Conservation (phyloP, 2,329 filamentous ascomycete genomes). For the Trichoderma lentiforme region DNA sequence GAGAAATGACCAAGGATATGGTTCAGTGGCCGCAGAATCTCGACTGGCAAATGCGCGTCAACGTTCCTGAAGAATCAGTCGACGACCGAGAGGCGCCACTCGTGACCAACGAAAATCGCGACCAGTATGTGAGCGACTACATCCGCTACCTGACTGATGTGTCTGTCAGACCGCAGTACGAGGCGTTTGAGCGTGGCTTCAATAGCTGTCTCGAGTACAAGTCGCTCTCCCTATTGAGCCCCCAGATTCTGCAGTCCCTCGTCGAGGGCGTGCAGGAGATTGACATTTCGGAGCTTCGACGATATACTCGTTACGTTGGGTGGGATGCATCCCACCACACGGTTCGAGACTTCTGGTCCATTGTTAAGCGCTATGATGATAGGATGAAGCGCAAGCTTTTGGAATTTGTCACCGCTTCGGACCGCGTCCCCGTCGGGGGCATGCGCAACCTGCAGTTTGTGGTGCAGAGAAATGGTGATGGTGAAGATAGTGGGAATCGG, state of each 20-base stretch:
- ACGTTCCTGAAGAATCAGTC: slow-evolving; percentile 3
- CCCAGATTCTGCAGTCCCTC: slow-evolving; percentile 68
- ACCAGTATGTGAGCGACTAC: slow-evolving; percentile 79
- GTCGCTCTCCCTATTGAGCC: slow-evolving; percentile 68
- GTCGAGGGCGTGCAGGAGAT: slow-evolving; percentile 83
- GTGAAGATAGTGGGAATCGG: slow-evolving; percentile 49
- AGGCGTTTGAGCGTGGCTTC: slow-evolving; percentile 81
- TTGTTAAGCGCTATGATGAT: slow-evolving; percentile 66
- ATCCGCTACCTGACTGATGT: slow-evolving; percentile 77
- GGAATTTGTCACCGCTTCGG: slow-evolving; percentile 92
- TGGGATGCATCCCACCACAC: slow-evolving; percentile 68
- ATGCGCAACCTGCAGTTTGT: slow-evolving; percentile 79
- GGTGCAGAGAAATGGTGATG: slow-evolving; percentile 72
- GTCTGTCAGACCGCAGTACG: slow-evolving; percentile 72
- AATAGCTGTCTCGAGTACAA: slow-evolving; percentile 67
- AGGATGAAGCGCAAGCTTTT: slow-evolving; percentile 72
- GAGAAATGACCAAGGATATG: slow-evolving; percentile 48
- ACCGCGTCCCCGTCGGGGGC: slow-evolving; percentile 84
- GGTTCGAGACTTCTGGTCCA: slow-evolving; percentile 78
- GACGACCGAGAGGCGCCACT: slow-evolving; percentile 54
- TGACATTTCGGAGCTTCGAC: slow-evolving; percentile 69
- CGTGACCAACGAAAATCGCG: slow-evolving; percentile 79
- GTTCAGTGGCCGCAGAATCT: slow-evolving; percentile 55
- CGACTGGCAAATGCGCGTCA: slow-evolving; percentile 24
- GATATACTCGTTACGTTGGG: slow-evolving; percentile 73